Percentiles rank a stretch among this genome's conserved stretches.
Evolutionary conservation across 805 yeast genomes (phyloP).

Genomic region (Lachancea sp.): DNA sequence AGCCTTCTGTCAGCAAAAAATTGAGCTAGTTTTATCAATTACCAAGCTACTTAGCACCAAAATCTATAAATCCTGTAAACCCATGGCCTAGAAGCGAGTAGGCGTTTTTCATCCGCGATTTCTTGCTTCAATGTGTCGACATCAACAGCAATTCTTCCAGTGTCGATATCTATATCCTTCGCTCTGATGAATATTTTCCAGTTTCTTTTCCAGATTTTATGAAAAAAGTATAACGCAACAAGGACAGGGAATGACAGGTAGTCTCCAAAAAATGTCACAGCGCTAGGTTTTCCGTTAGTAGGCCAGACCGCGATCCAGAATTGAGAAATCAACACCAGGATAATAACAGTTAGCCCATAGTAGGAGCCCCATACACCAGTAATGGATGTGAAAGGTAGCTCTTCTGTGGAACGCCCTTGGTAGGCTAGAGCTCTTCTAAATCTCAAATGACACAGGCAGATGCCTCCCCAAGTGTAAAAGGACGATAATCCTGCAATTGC

Average conservation of each 20-base stretch:
- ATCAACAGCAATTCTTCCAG: constrained; percentile 56
- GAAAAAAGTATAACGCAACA: constrained; percentile 48
- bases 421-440: constrained; percentile 56
- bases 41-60: too few species aligned
- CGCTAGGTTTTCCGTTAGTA: constrained; percentile 44
- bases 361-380: constrained; percentile 63
- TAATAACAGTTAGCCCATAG: constrained; percentile 49
- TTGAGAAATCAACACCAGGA: constrained; percentile 62
- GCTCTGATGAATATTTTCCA: constrained; percentile 39
- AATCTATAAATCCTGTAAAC: too few species aligned
- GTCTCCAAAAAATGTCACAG: constrained; percentile 54
- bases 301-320: constrained; percentile 83
- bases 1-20: too few species aligned
- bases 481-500: constrained; percentile 60
- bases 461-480: constrained; percentile 57
- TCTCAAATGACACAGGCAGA: constrained; percentile 53
- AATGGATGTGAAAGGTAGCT: constrained; percentile 60
- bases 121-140: constrained; percentile 46
- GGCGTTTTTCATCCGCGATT: constrained; percentile 51
- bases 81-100: too few species aligned
- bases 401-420: constrained; percentile 65
- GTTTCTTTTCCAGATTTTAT: constrained; percentile 47
- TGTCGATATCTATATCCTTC: constrained; percentile 51
- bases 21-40: too few species aligned
- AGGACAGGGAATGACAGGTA: constrained; percentile 63